Percentiles rank a stretch among this genome's conserved stretches.
These are phyloP conservation scores for Plectosphaerella cucumerina DNA, from an alignment of 2,329 filamentous ascomycete genomes.

Conservation along the genomic window DNA sequence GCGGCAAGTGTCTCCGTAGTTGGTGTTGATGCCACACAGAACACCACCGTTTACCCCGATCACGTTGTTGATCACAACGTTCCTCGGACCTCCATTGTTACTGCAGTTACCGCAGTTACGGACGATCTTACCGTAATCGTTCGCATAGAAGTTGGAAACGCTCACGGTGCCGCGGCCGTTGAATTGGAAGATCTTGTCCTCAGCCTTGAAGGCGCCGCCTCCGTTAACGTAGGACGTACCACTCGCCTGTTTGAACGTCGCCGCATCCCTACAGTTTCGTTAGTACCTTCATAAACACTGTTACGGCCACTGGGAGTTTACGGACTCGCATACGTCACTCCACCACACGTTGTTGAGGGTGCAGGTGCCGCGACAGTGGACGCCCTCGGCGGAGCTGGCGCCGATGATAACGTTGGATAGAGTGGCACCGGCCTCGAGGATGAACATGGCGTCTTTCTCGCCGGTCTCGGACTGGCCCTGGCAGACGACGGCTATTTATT, in stretches of 20 bases:
- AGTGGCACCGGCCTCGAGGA: constrained; percentile 33
- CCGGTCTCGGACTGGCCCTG: neutral
- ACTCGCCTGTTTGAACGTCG: constrained; percentile 29
- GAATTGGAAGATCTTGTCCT: constrained; percentile 41
- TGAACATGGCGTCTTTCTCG: constrained; percentile 31
- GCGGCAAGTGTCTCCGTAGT: constrained; percentile 22
- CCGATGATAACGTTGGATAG: constrained; percentile 41
- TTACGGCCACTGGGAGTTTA: no score
- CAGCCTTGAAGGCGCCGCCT: constrained; percentile 36
- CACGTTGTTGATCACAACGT: constrained; percentile 18
- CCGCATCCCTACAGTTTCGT: constrained; percentile 24
- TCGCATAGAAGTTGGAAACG: constrained; percentile 32
- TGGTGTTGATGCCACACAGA: constrained; percentile 34
- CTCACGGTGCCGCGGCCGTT: constrained; percentile 40
- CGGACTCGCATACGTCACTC: constrained; percentile 40
- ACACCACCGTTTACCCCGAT: constrained; percentile 31
- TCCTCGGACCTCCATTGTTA: constrained; percentile 19
- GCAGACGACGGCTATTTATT: neutral
- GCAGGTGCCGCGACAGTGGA: constrained; percentile 37
- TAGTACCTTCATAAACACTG: no score
- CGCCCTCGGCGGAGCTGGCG: constrained; percentile 34
- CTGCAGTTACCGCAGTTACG: constrained; percentile 40
- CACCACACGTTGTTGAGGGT: constrained; percentile 42
- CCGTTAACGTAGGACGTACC: constrained; percentile 32
- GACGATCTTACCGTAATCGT: constrained; percentile 43